phyloP scores from a whole-genome alignment of 2,329 filamentous ascomycete genomes.

The Penicillium sclerotiorum region DNA sequence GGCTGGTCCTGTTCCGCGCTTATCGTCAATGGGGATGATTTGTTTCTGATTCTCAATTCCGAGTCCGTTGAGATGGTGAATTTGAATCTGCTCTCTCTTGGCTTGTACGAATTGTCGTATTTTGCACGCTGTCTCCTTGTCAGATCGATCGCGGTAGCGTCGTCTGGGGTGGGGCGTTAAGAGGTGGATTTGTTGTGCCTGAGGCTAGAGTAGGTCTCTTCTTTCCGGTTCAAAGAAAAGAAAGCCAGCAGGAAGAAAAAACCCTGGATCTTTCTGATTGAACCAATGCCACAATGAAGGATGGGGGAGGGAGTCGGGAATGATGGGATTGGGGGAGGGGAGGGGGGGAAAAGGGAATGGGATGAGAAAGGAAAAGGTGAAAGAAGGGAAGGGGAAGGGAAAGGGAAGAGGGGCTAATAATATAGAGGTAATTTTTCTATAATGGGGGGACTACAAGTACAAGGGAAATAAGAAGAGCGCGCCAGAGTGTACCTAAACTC shows the following conservation, averaged over 20 bases:
- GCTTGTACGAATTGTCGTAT: neutral
- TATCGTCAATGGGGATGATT: neutral
- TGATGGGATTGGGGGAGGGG: constrained; percentile 1
- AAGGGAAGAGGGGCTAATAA: constrained; percentile 16
- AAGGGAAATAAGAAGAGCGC: constrained; percentile 1
- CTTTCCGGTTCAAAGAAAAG: too few species aligned
- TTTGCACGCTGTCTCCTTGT: neutral
- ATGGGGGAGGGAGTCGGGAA: neutral
- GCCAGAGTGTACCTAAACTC: neutral
- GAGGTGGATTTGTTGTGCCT: neutral
- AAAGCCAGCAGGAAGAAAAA: neutral
- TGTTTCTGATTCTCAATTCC: too few species aligned
- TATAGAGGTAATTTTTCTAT: constrained; percentile 5
- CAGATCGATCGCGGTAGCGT: constrained; percentile 17
- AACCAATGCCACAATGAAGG: neutral
- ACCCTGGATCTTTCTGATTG: too few species aligned
- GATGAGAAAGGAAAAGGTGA: constrained; percentile 13
- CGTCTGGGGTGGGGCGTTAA: constrained; percentile 20
- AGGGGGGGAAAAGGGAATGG: neutral
- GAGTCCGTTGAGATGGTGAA: too few species aligned
- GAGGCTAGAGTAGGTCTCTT: neutral
- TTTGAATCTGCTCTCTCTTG: too few species aligned
- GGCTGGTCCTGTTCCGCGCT: neutral
- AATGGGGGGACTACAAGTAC: neutral
- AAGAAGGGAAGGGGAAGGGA: constrained; percentile 14